Base-by-base conservation (phyloP, 225 moss, liverwort and hornwort genomes). In the Physcomitrium patens region DNA sequence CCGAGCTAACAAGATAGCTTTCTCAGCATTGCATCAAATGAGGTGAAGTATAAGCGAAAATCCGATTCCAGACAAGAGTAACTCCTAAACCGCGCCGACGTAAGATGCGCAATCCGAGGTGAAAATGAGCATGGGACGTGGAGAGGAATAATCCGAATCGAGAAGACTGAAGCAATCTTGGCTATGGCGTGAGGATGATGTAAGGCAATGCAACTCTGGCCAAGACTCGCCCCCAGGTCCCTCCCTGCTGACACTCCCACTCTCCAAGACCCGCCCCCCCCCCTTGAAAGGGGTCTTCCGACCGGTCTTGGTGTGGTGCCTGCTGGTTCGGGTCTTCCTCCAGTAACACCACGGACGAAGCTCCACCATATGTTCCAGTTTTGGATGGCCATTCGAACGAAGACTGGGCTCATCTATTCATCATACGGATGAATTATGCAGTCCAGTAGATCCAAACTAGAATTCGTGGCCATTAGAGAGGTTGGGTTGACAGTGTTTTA, bases 101-200 rank as follows among this genome's bases (percentile, higher is more conserved):
- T 24, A 3, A 37, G 65, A 24, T 20, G 22, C 12, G 13, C 27
- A 42, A 11, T 19, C 28, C 63, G 50, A 44, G 58, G 54, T 24
- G 31, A 4, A 43, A 23, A 26, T 56, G 71, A 45, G 24, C 26
- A 56, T 42, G 2, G 14, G 54, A n/a, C 24, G 26, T 45, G 37
- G 59, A 16, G 48, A 53, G 44, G 44, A 68, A 42, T 57, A 11
- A 20, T 26, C 63, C 62, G 56, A 14, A 58, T 20, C 49, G 20
- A 2, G 17, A 42, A 61, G 83, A 41, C 76, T 67, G 72, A 19
- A 23, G 79, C 31, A 58, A 65, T n/a, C 71, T 47, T 19, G 77
- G 78, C 80, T 84, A 71, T 81, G 84, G 84, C 74, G 75, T 75
- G 51, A 19, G 67, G 27, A 64, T 12, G 48, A 63, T 74, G 80